Base-by-base conservation (phyloP, 106 monocot genomes). In the Acorus gramineus region DNA sequence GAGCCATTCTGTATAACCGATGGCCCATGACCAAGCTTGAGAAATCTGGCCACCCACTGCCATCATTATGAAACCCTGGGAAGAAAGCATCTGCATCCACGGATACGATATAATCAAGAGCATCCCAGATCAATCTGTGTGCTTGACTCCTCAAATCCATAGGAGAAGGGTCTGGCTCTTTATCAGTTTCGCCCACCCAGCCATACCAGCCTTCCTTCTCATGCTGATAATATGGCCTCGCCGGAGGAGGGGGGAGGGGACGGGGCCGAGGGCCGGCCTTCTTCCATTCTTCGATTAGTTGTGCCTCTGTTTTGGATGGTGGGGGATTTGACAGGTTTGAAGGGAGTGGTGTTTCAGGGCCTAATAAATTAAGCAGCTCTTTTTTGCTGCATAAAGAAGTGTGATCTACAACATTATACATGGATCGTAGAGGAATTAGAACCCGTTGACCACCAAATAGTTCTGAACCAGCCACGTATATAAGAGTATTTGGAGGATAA, bases 191-290 rank as follows among this genome's bases (percentile, higher is more conserved):
- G 5, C 67, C 69, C 49, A 89, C 72, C 89, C 89, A 94, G 13
- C 86, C 93, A 84, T 89, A 89, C 93, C 93, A 94, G 46, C 89
- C 86, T 73, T 81, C 81, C 58, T 89, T 89, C 77, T 94, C 93
- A 62, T 89, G 84, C 14, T 64, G 69, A 70, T 89, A 84, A 53
- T 82, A 79, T 8, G 86, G 86, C 54, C 93, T 81, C 2, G 81
- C 69, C 53, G 89, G 93, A 68, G 93, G 89, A 43, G 93, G 89
- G 57, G 93, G 89, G 68, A 94, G 86, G 48, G 84, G 84, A 0
- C 92, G 69, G 8, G 93, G 89, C 8, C 81, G 73, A 44, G 81
- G 81, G 8, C 89, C 89, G 10, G 84, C 89, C 52, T 57, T 83
- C 52, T 86, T 89, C 93, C 93, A 93, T 51, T 86, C 86, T 63